Evolutionary conservation across 2,329 filamentous ascomycete species (phyloP).

Genomic region (Domatiomyces globalis): DNA sequence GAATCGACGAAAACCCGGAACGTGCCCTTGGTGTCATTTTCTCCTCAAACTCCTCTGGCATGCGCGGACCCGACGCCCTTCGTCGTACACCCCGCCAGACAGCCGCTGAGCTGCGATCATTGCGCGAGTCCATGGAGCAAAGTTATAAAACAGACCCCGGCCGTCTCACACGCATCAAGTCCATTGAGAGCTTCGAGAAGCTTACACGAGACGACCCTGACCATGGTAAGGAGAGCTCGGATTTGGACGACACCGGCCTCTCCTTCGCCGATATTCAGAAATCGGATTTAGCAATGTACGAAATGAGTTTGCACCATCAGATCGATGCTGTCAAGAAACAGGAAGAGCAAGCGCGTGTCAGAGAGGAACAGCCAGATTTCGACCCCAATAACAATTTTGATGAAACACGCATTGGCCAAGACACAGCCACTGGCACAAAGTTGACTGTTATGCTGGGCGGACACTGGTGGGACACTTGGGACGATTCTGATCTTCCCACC

Average conservation of each 20-base stretch:
- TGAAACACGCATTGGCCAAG: slow-evolving; percentile 31
- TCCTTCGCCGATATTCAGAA: neutral
- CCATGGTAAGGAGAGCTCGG: neutral
- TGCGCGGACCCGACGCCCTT: slow-evolving; percentile 1
- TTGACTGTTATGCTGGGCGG: slow-evolving; percentile 90
- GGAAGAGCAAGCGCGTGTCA: neutral
- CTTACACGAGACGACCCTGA: neutral
- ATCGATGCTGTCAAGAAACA: neutral
- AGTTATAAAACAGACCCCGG: neutral
- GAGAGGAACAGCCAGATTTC: neutral
- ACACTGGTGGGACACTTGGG: slow-evolving; percentile 67
- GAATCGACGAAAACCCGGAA: slow-evolving; percentile 62
- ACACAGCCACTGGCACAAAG: slow-evolving; percentile 56
- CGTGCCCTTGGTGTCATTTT: slow-evolving; percentile 83
- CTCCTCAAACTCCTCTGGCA: slow-evolving; percentile 52
- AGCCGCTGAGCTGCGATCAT: slow-evolving; percentile 2
- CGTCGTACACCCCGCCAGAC: neutral
- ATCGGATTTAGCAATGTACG: neutral
- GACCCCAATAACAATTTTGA: neutral
- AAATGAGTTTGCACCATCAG: neutral
- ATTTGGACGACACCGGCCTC: neutral
- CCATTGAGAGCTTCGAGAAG: neutral
- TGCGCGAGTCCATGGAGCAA: neutral
- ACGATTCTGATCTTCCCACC: slow-evolving; percentile 41
- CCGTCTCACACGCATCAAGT: neutral